Evolutionary conservation across 2,329 filamentous ascomycete species (phyloP).

Genomic region (Phyllosticta capitalensis): DNA sequence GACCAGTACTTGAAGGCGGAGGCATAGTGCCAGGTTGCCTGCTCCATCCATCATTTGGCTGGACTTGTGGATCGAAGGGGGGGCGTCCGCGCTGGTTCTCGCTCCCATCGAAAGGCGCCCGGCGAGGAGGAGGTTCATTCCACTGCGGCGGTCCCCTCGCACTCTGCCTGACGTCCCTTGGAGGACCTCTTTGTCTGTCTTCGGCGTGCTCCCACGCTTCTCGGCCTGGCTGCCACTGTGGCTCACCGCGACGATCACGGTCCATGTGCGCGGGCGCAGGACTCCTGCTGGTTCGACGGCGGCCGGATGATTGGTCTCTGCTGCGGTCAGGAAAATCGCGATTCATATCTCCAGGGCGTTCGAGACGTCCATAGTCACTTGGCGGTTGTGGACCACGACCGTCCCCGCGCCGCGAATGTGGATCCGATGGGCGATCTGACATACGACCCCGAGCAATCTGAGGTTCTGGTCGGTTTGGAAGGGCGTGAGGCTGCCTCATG

Average conservation of each 20-base stretch:
- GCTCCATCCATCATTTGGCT: constrained; percentile 12
- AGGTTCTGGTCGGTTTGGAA: constrained; percentile 52
- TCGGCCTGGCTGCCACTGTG: constrained; percentile 19
- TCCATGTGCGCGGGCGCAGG: constrained; percentile 24
- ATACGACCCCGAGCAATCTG: constrained; percentile 38
- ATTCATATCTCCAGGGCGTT: constrained; percentile 30
- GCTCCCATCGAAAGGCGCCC: constrained; percentile 2
- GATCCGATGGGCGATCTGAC: constrained; percentile 24
- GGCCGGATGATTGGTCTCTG: constrained; percentile 33
- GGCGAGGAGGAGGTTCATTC: constrained; percentile 2
- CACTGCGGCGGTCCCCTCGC: constrained; percentile 7
- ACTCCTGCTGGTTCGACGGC: constrained; percentile 28
- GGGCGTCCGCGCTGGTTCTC: constrained; percentile 16
- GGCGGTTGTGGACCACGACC: constrained; percentile 21
- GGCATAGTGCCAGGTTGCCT: constrained; percentile 8
- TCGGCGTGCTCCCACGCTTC: constrained; percentile 26
- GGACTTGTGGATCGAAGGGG: constrained; percentile 21
- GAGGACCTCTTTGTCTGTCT: constrained; percentile 24
- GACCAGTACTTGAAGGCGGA: constrained; percentile 2
- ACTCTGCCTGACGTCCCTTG: constrained; percentile 21
- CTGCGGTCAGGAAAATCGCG: constrained; percentile 21
- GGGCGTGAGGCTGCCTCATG: constrained; percentile 24
- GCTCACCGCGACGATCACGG: constrained; percentile 21
- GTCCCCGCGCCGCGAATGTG: constrained; percentile 23
- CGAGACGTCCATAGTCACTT: constrained; percentile 35